These are phyloP conservation scores for Oryza longistaminata DNA, from an alignment of 176 grass and related monocot species.

Conservation along the genomic window DNA sequence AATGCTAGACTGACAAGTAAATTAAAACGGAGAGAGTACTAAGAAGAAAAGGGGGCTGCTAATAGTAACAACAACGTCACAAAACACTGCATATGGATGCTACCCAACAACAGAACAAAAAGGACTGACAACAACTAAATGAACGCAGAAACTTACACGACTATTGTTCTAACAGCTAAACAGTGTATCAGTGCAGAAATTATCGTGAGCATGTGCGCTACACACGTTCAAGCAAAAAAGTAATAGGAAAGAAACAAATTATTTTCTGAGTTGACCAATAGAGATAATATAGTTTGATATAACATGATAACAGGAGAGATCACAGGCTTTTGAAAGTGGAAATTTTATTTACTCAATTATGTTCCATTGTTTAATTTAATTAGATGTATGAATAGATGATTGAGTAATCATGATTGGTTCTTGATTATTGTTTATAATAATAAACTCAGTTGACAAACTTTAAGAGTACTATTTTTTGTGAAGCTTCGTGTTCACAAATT, in stretches of 20 bases:
- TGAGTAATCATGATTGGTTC: background rate
- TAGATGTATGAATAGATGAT: background rate
- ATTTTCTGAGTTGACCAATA: background rate
- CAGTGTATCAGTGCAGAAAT: background rate
- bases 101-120: background rate
- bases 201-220: background rate
- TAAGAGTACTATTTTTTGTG: background rate
- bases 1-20: too few relatives aligned
- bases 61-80: background rate
- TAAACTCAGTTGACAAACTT: background rate
- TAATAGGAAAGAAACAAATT: background rate
- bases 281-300: background rate
- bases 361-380: background rate
- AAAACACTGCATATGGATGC: background rate
- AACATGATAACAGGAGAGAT: background rate
- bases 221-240: background rate
- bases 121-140: background rate
- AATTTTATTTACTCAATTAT: background rate
- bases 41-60: background rate
- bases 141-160: background rate
- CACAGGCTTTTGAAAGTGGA: background rate
- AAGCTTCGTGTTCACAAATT: background rate
- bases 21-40: background rate
- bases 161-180: background rate
- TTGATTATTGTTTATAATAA: slow-evolving; percentile 7